Base-by-base conservation (phyloP, 768 basidiomycete genomes). In the Russula olivacea region DNA sequence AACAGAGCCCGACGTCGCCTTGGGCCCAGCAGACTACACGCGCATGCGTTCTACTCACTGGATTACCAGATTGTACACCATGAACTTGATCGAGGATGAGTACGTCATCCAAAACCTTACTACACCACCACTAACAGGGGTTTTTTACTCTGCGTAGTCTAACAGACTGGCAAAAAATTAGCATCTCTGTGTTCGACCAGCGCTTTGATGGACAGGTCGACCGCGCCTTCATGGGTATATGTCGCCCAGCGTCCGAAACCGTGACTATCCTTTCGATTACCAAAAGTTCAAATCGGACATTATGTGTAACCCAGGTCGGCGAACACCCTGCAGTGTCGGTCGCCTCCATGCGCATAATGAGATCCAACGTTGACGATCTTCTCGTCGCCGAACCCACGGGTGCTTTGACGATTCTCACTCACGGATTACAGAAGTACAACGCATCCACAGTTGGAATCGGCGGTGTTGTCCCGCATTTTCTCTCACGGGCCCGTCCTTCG, bases 21-120 rank as follows among this genome's bases (percentile, higher is more conserved):
- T 77, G 1, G 69, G 75, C 12, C 76, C 80, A 0, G 76, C 78
- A 21, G 84, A 86, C 61, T 80, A 86, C 69, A 83, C 82, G 6
- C 78, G 84, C 63, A 86, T 89, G 83, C 83, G 82, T 57, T 81
- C 87, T 1, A 78, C 84, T 0, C 88, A 83, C 69, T 92, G 90
- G 89, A 82, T 87, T 73, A 83, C 91, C 67, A 78, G 74, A 55
- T 66, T 92, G 17, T 72, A 78, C 58, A 76, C 79, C 15, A 78
- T 80, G 58, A 75, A 80, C n/a, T 75, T 84, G 19, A 66, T 77
- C 0, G 71, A 74, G 52, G 69, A 69, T 49, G 80, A 83, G 90
- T 91, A 70, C 75, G 72, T 56, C 11, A 25, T 7, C 30, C 28
- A 61, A 41, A 64, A 15, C 32, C 0, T 54, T 40, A 48, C 30